phyloP scores from a whole-genome alignment of 2,329 filamentous ascomycete species.

The Penicillium fuscoglaucum region DNA sequence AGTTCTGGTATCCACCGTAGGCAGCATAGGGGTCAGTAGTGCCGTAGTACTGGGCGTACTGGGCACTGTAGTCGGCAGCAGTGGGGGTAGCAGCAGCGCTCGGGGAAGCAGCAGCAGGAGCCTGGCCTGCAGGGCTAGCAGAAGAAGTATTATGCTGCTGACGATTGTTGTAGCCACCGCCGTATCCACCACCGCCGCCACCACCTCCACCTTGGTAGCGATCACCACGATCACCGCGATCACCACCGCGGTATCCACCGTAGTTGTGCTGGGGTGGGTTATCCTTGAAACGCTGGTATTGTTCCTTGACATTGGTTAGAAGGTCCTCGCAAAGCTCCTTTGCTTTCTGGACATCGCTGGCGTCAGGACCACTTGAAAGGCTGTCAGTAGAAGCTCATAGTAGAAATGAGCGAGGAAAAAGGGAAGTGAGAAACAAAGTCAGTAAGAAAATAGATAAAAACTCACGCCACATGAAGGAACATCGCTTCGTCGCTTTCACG shows the following conservation, averaged over 20 bases:
- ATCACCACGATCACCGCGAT: constrained; percentile 26
- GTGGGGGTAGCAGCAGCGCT: constrained; percentile 26
- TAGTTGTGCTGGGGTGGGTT: constrained; percentile 68
- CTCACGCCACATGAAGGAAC: constrained; percentile 89
- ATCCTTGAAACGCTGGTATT: constrained; percentile 89
- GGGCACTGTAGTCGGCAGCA: constrained; percentile 70
- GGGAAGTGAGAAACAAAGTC: background rate
- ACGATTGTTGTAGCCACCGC: constrained; percentile 39
- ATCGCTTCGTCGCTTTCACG: constrained; percentile 92
- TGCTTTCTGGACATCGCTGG: constrained; percentile 79
- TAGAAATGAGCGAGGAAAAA: background rate
- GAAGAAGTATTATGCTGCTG: constrained; percentile 37
- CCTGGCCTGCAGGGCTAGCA: constrained; percentile 48
- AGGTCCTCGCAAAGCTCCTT: constrained; percentile 89
- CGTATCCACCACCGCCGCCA: constrained; percentile 32
- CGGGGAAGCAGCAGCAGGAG: constrained; percentile 34
- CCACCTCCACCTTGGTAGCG: constrained; percentile 21
- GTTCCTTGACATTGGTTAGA: constrained; percentile 78
- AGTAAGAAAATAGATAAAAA: background rate
- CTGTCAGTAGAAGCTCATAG: constrained; percentile 9
- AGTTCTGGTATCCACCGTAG: constrained; percentile 85
- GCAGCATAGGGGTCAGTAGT: constrained; percentile 82
- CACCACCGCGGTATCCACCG: constrained; percentile 48
- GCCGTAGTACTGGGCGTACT: constrained; percentile 80
- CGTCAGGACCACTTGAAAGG: constrained; percentile 72